These are phyloP conservation scores for Phylloporus sp. DNA, from an alignment of 768 basidiomycete species.

Conservation along the genomic window DNA sequence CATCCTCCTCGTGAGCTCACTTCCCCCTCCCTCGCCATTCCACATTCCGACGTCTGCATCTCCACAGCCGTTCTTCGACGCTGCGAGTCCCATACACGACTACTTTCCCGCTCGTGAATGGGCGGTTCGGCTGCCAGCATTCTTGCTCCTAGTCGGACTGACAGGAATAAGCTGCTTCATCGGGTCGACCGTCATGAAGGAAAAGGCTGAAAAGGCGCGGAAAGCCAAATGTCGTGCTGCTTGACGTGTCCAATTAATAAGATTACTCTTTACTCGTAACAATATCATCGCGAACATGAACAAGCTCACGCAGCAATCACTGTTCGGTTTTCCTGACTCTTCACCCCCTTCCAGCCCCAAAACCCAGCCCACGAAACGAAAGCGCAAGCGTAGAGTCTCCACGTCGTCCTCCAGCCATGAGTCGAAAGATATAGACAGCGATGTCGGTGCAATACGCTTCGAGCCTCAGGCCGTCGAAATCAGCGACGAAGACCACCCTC, in stretches of 20 bases:
- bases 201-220: constrained; percentile 63
- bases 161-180: constrained; percentile 77
- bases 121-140: constrained; percentile 83
- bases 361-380: constrained; percentile 14
- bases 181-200: constrained; percentile 68
- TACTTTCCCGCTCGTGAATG: constrained; percentile 90
- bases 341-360: constrained; percentile 18
- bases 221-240: constrained; percentile 60
- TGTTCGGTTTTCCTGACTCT: constrained; percentile 33
- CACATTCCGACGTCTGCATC: constrained; percentile 3
- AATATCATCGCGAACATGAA: too few relatives aligned
- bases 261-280: too few relatives aligned
- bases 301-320: constrained; percentile 41
- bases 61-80: constrained; percentile 76
- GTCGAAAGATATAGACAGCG: constrained; percentile 35
- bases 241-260: constrained; percentile 27
- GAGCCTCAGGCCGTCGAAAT: constrained; percentile 31
- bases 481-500: constrained; percentile 25
- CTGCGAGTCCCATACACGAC: constrained; percentile 63
- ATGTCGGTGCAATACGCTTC: constrained; percentile 49
- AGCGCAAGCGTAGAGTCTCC: constrained; percentile 9
- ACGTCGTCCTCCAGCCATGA: constrained; percentile 12
- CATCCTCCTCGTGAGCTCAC: constrained; percentile 74
- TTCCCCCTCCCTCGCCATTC: too few relatives aligned
- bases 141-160: constrained; percentile 76